Conservation (phyloP, 1,284 basidiomycete species). For the Rhodotorula sp. region DNA sequence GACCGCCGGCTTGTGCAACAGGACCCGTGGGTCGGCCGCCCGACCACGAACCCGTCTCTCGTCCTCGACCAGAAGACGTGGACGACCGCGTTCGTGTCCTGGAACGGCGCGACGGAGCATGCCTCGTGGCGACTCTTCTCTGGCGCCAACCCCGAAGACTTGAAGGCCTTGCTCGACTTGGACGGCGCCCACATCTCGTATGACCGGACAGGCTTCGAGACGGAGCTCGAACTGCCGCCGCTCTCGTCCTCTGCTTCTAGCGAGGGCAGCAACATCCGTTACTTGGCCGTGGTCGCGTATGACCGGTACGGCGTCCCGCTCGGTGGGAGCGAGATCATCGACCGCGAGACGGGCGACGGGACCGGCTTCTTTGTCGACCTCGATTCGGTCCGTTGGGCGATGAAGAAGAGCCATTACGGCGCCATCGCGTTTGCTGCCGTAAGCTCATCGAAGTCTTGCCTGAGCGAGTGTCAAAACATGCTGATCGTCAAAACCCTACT, state of each 20-base stretch:
- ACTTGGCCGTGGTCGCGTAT: constrained; percentile 10
- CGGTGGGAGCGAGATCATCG: constrained; percentile 3
- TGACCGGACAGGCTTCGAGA: constrained; percentile 21
- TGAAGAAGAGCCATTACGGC: not conserved
- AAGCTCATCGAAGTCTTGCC: too few species aligned
- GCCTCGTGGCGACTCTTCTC: constrained; percentile 28
- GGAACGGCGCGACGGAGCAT: constrained; percentile 49
- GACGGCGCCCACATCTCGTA: not conserved
- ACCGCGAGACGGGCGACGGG: not conserved
- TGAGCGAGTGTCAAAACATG: too few species aligned
- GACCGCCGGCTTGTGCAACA: not conserved
- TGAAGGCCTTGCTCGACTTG: not conserved
- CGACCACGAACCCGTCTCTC: constrained; percentile 40
- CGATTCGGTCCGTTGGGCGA: constrained; percentile 1
- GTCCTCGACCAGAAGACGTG: constrained; percentile 8
- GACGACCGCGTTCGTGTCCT: constrained; percentile 34
- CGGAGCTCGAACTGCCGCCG: constrained; percentile 7
- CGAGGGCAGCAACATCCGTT: not conserved
- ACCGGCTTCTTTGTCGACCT: constrained; percentile 4
- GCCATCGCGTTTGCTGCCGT: not conserved
- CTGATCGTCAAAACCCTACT: too few species aligned
- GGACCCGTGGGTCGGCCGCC: constrained; percentile 43
- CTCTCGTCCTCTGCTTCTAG: not conserved
- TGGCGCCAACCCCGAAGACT: not conserved
- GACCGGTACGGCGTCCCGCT: not conserved